A percentile compares a stretch with the other conserved stretches of the same genome.
Conservation (phyloP, 202 grass and related monocot species). For the Zizania palustris region DNA sequence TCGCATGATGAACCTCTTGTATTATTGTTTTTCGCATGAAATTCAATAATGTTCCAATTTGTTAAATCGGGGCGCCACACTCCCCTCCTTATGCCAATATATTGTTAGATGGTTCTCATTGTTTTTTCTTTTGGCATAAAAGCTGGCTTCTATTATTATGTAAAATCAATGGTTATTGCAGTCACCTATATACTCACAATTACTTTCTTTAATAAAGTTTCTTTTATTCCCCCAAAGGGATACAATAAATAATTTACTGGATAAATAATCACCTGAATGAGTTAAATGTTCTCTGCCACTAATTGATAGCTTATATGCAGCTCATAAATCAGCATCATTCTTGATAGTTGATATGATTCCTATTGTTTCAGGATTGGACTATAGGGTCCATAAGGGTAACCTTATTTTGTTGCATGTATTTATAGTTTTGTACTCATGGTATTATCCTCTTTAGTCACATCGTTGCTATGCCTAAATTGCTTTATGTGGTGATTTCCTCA, state of each 20-base stretch:
- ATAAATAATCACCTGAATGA: conserved; percentile 17
- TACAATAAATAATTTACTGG: conserved; percentile 11
- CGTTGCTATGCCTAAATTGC: conserved; percentile 1
- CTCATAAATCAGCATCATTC: conserved; percentile 42
- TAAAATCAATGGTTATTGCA: conserved; percentile 31
- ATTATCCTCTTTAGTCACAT: conserved; percentile 2
- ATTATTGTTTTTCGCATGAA: too few relatives aligned
- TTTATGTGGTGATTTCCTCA: too few relatives aligned
- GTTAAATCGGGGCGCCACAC: too few relatives aligned
- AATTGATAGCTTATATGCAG: conserved; percentile 32
- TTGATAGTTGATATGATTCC: conserved; percentile 38
- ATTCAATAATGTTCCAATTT: too few relatives aligned
- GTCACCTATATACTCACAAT: conserved; percentile 17
- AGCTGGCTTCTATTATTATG: conserved; percentile 14
- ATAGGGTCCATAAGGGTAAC: conserved; percentile 34
- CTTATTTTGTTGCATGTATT: conserved; percentile 25
- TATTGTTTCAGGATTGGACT: conserved; percentile 42
- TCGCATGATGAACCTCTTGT: too few relatives aligned
- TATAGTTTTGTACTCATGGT: conserved; percentile 14
- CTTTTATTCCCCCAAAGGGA: conserved; percentile 14
- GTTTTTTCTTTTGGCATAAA: conserved; percentile 24
- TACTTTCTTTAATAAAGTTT: conserved; percentile 13
- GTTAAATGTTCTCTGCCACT: conserved; percentile 16
- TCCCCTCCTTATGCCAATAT: conserved; percentile 20
- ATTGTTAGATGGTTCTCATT: conserved; percentile 30